A percentile compares a stretch with the other conserved stretches of the same genome.
Evolutionary conservation across 1,139 yeast genomes (phyloP).

Genomic region (Kodamaea ohmeri): DNA sequence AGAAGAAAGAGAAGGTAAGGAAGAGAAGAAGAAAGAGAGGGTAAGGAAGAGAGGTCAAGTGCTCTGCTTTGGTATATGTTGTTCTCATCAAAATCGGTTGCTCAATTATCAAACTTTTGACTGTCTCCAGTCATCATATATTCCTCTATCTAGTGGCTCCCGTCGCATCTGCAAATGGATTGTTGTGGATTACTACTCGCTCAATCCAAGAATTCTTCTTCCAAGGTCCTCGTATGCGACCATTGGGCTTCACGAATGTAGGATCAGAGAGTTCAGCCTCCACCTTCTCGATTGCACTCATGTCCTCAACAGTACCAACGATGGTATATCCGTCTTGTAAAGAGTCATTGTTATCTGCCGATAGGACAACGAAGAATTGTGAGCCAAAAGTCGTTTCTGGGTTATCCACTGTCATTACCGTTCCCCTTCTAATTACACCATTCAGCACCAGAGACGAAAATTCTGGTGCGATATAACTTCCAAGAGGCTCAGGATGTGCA

Average conservation of each 20-base stretch:
- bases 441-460: neutral
- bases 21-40: neutral
- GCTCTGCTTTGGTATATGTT: too few relatives aligned
- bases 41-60: too few relatives aligned
- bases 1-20: too few relatives aligned
- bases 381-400: slow-evolving; percentile 14
- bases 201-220: slow-evolving; percentile 20
- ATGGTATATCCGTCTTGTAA: slow-evolving; percentile 16
- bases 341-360: slow-evolving; percentile 15
- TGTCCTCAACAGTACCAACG: slow-evolving; percentile 24
- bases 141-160: too few relatives aligned
- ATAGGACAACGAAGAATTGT: slow-evolving; percentile 23
- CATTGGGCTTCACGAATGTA: slow-evolving; percentile 14
- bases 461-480: slow-evolving; percentile 2
- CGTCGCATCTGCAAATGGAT: slow-evolving; percentile 21
- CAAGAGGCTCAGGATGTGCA: slow-evolving; percentile 10
- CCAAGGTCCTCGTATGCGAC: slow-evolving; percentile 24
- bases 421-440: slow-evolving; percentile 16
- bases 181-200: slow-evolving; percentile 20
- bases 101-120: too few relatives aligned
- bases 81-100: too few relatives aligned
- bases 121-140: neutral
- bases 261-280: slow-evolving; percentile 15
- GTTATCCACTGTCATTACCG: slow-evolving; percentile 19
- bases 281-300: slow-evolving; percentile 16